Conservation (phyloP, 495 filamentous ascomycete genomes). For the Coniosporium apollinis region DNA sequence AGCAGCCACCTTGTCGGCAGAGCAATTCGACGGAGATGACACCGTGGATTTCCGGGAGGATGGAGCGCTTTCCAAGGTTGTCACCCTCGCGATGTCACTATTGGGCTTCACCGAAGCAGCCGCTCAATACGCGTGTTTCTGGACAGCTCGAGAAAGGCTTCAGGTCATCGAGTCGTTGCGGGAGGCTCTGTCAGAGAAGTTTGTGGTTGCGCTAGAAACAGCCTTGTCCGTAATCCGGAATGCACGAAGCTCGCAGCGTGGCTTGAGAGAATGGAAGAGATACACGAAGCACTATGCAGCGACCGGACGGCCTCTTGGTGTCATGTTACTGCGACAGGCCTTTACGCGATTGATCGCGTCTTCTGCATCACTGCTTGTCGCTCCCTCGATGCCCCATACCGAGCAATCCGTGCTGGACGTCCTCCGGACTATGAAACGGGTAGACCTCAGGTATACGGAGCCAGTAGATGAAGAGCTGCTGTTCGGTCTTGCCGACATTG, state of each 20-base stretch:
- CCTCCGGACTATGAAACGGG: not conserved
- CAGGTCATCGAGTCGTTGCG: constrained; percentile 51
- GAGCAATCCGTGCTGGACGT: constrained; percentile 31
- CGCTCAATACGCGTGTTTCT: constrained; percentile 59
- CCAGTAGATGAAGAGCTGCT: constrained; percentile 40
- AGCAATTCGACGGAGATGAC: constrained; percentile 14
- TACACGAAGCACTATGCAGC: constrained; percentile 69
- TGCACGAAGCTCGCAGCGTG: constrained; percentile 28
- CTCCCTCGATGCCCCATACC: no score
- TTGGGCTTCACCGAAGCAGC: constrained; percentile 76
- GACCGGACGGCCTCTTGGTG: constrained; percentile 63
- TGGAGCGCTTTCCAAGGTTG: constrained; percentile 27
- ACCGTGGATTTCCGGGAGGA: not conserved
- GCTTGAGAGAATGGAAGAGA: constrained; percentile 60
- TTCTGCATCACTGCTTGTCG: constrained; percentile 52
- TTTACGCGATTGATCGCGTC: constrained; percentile 74
- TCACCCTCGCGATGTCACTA: constrained; percentile 63
- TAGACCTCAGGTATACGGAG: not conserved
- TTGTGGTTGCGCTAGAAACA: constrained; percentile 68
- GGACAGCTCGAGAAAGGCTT: constrained; percentile 53
- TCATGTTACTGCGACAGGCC: constrained; percentile 77
- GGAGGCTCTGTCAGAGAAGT: constrained; percentile 60
- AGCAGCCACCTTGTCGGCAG: constrained; percentile 10
- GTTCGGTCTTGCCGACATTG: constrained; percentile 55
- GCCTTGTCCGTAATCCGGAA: constrained; percentile 74